Evolutionary conservation across 116 monocot genomes (phyloP).

Genomic region (Papilionanthe hybrid): DNA sequence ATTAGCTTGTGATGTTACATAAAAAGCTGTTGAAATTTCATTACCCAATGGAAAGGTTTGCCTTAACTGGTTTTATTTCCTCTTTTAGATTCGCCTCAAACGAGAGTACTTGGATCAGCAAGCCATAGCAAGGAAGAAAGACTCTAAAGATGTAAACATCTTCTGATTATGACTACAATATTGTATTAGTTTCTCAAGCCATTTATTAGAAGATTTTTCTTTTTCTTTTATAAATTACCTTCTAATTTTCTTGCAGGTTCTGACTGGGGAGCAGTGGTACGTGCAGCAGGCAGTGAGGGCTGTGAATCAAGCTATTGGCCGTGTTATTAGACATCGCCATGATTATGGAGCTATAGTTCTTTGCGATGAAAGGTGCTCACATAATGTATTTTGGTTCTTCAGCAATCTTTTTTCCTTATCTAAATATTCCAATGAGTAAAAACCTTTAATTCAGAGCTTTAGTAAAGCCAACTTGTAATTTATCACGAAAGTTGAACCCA

Average conservation of each 20-base stretch:
- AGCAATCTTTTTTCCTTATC: not conserved
- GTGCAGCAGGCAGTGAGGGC: slow-evolving; percentile 91
- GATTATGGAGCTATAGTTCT: slow-evolving; percentile 96
- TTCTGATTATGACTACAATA: not conserved
- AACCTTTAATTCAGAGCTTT: too few species aligned
- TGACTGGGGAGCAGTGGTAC: slow-evolving; percentile 93
- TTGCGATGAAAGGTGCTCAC: slow-evolving; percentile 81
- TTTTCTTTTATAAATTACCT: not conserved
- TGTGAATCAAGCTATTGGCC: slow-evolving; percentile 96
- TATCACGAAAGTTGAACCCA: too few species aligned
- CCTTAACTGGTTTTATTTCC: slow-evolving; percentile 11
- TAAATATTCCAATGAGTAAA: not conserved
- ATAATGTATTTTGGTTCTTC: not conserved
- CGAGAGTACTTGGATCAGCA: slow-evolving; percentile 86
- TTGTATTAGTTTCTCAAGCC: not conserved
- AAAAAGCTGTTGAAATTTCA: not conserved
- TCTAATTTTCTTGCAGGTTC: slow-evolving; percentile 26
- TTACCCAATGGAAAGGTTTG: not conserved
- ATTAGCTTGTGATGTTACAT: not conserved
- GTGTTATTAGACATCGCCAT: slow-evolving; percentile 87
- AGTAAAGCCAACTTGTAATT: too few species aligned
- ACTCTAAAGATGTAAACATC: slow-evolving; percentile 31
- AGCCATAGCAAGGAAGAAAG: slow-evolving; percentile 38
- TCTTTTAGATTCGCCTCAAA: slow-evolving; percentile 74
- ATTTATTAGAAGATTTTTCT: not conserved